Conservation (phyloP, 306 rosid genomes). For the Canavalia ensiformis region DNA sequence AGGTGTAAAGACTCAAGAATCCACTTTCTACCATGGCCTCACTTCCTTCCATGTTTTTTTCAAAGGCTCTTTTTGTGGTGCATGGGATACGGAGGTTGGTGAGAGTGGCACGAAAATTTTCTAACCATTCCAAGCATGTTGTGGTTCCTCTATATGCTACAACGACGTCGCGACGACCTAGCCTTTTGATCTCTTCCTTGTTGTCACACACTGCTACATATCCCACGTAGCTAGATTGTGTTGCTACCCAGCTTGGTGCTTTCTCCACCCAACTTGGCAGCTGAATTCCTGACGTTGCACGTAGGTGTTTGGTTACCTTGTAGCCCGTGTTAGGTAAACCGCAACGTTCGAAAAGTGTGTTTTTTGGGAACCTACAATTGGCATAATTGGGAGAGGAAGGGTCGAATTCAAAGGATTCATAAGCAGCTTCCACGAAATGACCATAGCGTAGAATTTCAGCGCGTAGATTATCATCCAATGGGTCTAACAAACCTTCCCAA, state of each 20-base stretch:
- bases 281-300: constrained; percentile 75
- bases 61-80: not conserved
- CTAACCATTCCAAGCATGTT: constrained; percentile 77
- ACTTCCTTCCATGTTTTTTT: not conserved
- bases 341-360: constrained; percentile 45
- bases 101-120: constrained; percentile 73
- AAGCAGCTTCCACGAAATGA: constrained; percentile 66
- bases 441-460: constrained; percentile 79
- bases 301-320: constrained; percentile 63
- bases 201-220: constrained; percentile 72
- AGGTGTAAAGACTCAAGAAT: constrained; percentile 69
- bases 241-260: constrained; percentile 55
- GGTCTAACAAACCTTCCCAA: constrained; percentile 84
- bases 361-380: constrained; percentile 55
- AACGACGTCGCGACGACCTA: constrained; percentile 73
- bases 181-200: constrained; percentile 62
- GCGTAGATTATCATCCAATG: constrained; percentile 67
- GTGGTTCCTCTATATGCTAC: constrained; percentile 76
- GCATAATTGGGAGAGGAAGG: constrained; percentile 66
- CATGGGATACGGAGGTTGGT: constrained; percentile 43
- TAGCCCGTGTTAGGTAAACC: constrained; percentile 65
- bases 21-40: constrained; percentile 79
- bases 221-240: constrained; percentile 74
- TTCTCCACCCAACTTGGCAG: constrained; percentile 64
- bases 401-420: constrained; percentile 72